Percentiles rank a stretch among this genome's conserved stretches.
These are phyloP conservation scores for Boeremia lycopersici DNA, from an alignment of 2,329 filamentous ascomycete genomes.

Conservation along the genomic window DNA sequence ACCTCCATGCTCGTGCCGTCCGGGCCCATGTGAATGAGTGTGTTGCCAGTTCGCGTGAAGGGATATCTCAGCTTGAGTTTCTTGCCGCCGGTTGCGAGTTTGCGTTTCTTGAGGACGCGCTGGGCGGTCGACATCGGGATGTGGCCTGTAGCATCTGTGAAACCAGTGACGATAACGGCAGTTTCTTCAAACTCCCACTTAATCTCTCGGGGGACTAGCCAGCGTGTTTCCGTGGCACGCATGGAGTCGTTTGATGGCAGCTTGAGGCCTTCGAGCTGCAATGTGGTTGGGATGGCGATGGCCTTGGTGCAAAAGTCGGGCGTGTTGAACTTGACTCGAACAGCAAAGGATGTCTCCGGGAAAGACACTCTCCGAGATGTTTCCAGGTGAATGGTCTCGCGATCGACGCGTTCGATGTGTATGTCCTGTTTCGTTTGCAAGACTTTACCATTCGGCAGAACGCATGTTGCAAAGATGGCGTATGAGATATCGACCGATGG, in stretches of 20 bases:
- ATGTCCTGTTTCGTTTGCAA: background rate
- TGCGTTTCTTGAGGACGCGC: slow-evolving; percentile 3
- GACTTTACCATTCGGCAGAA: background rate
- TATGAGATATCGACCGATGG: slow-evolving; percentile 7
- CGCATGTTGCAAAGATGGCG: slow-evolving; percentile 8
- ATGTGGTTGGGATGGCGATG: background rate
- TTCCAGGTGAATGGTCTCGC: background rate
- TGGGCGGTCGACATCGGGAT: slow-evolving; percentile 7
- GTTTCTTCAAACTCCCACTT: slow-evolving; percentile 11
- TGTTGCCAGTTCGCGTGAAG: slow-evolving; percentile 4
- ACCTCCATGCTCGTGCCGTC: background rate
- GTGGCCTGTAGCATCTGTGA: slow-evolving; percentile 11
- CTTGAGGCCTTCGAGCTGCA: slow-evolving; percentile 7
- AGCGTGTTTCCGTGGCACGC: slow-evolving; percentile 12
- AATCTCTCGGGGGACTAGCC: slow-evolving; percentile 11
- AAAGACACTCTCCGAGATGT: slow-evolving; percentile 11
- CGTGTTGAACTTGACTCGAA: slow-evolving; percentile 5
- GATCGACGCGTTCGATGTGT: background rate
- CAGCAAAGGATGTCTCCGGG: slow-evolving; percentile 10
- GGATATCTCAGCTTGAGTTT: slow-evolving; percentile 15
- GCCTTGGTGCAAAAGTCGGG: background rate
- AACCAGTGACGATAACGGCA: slow-evolving; percentile 5
- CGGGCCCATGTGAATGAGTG: background rate
- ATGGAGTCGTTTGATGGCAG: slow-evolving; percentile 3
- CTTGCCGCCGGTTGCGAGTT: slow-evolving; percentile 2